Percentiles rank a stretch among this genome's conserved stretches.
Evolutionary conservation across 1,284 basidiomycete genomes (phyloP).

Genomic region (Porodaedalea pini): DNA sequence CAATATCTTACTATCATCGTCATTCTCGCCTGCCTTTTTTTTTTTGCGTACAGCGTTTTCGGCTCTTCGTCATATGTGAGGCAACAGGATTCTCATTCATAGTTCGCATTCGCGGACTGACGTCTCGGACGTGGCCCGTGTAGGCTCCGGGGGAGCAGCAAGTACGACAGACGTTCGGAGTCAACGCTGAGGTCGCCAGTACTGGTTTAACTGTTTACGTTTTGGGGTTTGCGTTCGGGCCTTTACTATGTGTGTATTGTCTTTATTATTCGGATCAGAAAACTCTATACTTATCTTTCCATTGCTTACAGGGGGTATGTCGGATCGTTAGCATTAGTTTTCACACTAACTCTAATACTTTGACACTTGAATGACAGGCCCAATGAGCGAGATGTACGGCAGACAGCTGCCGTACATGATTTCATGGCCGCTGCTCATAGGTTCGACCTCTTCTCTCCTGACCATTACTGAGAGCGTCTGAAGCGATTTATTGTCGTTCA

Average conservation of each 20-base stretch:
- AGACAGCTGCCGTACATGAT: constrained; percentile 25
- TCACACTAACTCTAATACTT: neutral
- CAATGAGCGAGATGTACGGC: constrained; percentile 28
- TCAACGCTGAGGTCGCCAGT: constrained; percentile 25
- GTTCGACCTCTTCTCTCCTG: constrained; percentile 11
- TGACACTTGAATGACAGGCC: constrained; percentile 19
- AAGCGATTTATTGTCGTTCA: neutral
- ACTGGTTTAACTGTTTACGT: constrained; percentile 29
- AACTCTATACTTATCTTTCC: neutral
- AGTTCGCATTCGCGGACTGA: neutral
- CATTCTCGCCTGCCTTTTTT: too few species aligned
- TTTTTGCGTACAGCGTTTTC: constrained; percentile 21
- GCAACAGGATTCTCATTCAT: constrained; percentile 1
- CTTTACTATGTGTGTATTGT: constrained; percentile 26
- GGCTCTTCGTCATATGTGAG: constrained; percentile 27
- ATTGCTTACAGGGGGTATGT: constrained; percentile 24
- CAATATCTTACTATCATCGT: too few species aligned
- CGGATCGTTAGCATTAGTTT: neutral
- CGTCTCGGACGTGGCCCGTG: neutral
- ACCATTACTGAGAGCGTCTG: neutral
- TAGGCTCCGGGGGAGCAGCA: constrained; percentile 29
- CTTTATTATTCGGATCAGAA: neutral
- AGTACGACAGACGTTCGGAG: constrained; percentile 24
- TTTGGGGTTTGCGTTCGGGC: constrained; percentile 28
- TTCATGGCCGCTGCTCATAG: constrained; percentile 28